These are phyloP conservation scores for Cladorrhinum sp. DNA, from an alignment of 2,329 filamentous ascomycete genomes.

Conservation along the genomic window DNA sequence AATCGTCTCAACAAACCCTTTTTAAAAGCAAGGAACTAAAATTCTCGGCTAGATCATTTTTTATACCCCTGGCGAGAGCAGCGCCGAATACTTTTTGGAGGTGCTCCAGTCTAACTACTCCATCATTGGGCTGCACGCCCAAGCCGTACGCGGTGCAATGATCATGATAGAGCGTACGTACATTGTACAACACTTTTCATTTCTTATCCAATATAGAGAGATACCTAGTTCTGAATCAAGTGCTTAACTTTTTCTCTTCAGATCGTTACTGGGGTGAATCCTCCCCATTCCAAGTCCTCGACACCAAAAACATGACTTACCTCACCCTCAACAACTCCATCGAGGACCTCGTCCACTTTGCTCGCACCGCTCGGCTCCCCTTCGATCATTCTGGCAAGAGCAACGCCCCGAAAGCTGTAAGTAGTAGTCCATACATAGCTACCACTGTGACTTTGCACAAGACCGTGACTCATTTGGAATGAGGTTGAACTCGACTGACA, in stretches of 20 bases:
- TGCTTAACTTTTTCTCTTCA: slow-evolving; percentile 20
- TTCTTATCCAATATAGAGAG: neutral
- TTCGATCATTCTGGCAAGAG: slow-evolving; percentile 48
- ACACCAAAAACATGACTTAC: slow-evolving; percentile 51
- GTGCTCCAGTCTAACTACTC: too few species aligned
- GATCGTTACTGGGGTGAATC: slow-evolving; percentile 59
- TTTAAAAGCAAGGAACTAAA: neutral
- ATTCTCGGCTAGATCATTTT: slow-evolving; percentile 40
- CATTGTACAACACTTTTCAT: neutral
- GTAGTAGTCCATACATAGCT: neutral
- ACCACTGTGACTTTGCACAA: too few species aligned
- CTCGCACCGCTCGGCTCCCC: slow-evolving; percentile 49
- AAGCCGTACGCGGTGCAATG: slow-evolving; percentile 52
- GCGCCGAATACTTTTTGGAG: slow-evolving; percentile 47
- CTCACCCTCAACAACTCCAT: slow-evolving; percentile 54
- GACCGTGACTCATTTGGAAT: too few species aligned
- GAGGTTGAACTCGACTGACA: neutral
- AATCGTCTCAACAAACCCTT: neutral
- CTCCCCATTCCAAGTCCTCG: slow-evolving; percentile 49
- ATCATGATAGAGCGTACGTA: slow-evolving; percentile 52
- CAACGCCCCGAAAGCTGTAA: slow-evolving; percentile 47
- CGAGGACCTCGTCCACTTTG: slow-evolving; percentile 53
- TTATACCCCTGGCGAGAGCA: slow-evolving; percentile 52
- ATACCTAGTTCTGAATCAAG: too few species aligned
- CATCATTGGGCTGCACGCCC: slow-evolving; percentile 49